Conservation (phyloP, 495 filamentous ascomycete genomes). For the Cryomyces minteri region DNA sequence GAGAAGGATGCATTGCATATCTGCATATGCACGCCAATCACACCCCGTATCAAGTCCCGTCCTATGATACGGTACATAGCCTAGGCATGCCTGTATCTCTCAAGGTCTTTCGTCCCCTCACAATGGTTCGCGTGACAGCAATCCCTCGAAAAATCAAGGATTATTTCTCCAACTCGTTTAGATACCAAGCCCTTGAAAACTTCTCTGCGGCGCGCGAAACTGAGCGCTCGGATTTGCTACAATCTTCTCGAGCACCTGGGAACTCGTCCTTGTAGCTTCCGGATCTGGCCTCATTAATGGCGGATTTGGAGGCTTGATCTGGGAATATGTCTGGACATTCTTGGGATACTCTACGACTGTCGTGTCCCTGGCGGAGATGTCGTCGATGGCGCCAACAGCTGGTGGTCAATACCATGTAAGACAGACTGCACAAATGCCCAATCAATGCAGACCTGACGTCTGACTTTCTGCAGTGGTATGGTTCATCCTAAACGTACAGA, state of each 20-base stretch:
- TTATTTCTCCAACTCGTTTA: not conserved
- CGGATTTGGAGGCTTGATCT: slow-evolving; percentile 37
- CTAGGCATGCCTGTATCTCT: too few relatives aligned
- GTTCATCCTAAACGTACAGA: too few relatives aligned
- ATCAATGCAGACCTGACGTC: too few relatives aligned
- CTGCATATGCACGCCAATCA: too few relatives aligned
- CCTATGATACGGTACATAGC: too few relatives aligned
- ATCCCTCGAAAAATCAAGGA: too few relatives aligned
- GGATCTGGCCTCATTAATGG: slow-evolving; percentile 31
- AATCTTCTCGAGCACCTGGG: slow-evolving; percentile 17
- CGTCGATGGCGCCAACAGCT: slow-evolving; percentile 31
- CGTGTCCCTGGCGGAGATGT: slow-evolving; percentile 35
- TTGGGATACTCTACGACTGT: slow-evolving; percentile 30
- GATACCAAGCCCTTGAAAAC: not conserved
- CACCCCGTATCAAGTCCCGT: too few relatives aligned
- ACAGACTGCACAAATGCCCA: not conserved
- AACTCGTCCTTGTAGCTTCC: slow-evolving; percentile 19
- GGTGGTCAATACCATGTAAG: slow-evolving; percentile 29
- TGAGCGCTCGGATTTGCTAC: slow-evolving; percentile 18
- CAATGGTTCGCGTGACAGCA: too few relatives aligned
- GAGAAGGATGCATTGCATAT: too few relatives aligned
- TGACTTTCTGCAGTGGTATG: too few relatives aligned
- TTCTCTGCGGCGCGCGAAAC: not conserved
- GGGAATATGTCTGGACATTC: slow-evolving; percentile 31
- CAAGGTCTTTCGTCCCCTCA: too few relatives aligned